A percentile compares a stretch with the other conserved stretches of the same genome.
Evolutionary conservation across 179 eudicot species (phyloP).

Genomic region (Spinacia oleracea): DNA sequence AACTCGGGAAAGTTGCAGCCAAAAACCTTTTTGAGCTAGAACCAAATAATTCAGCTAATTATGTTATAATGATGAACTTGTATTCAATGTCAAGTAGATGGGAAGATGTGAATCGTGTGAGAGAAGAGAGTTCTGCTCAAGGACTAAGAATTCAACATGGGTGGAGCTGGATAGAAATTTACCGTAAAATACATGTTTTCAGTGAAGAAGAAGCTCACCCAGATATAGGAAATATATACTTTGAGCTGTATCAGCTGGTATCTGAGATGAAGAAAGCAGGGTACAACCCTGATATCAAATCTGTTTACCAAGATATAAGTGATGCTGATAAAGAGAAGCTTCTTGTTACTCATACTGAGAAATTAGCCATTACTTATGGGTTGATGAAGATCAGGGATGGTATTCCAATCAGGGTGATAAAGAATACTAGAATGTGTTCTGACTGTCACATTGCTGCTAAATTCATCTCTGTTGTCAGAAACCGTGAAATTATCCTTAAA

Average conservation of each 20-base stretch:
- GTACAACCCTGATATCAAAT: conserved; percentile 48
- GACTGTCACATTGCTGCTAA: conserved; percentile 61
- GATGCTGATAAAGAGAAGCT: conserved; percentile 54
- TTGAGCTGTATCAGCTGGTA: conserved; percentile 54
- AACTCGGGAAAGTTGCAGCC: conserved; percentile 57
- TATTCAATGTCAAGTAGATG: conserved; percentile 44
- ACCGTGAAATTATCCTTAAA: conserved; percentile 50
- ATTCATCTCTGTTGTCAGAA: conserved; percentile 43
- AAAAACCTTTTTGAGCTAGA: conserved; percentile 51
- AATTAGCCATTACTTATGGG: conserved; percentile 64
- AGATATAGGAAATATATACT: conserved; percentile 51
- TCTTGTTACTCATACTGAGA: conserved; percentile 56
- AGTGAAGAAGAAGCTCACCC: conserved; percentile 48
- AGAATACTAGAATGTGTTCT: conserved; percentile 59
- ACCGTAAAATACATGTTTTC: conserved; percentile 44
- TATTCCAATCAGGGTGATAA: conserved; percentile 54
- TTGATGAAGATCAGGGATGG: conserved; percentile 40
- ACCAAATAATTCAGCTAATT: conserved; percentile 59
- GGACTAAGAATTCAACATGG: conserved; percentile 39
- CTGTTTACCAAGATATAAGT: conserved; percentile 45
- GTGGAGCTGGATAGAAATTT: conserved; percentile 59
- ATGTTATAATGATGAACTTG: conserved; percentile 53
- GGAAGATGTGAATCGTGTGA: conserved; percentile 45
- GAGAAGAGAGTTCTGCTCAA: conserved; percentile 37
- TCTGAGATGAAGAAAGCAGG: conserved; percentile 50